phyloP scores from a whole-genome alignment of 2,329 filamentous ascomycete genomes.

The Botrytis elliptica region DNA sequence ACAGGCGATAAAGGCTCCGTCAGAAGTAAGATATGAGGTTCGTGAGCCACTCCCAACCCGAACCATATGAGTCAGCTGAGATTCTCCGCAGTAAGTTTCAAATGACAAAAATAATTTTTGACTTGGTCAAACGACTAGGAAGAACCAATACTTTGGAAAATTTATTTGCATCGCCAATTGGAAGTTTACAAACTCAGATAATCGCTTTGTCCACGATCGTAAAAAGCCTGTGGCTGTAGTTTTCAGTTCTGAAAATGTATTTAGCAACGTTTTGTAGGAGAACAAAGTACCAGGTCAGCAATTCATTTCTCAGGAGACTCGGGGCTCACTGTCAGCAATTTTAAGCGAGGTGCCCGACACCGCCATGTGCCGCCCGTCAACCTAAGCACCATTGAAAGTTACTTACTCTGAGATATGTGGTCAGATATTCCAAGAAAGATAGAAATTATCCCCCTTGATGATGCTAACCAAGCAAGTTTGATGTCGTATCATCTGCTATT shows the following conservation, averaged over 20 bases:
- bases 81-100: neutral
- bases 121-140: neutral
- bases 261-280: neutral
- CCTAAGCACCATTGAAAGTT: neutral
- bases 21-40: neutral
- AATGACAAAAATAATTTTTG: neutral
- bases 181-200: neutral
- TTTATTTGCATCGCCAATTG: neutral
- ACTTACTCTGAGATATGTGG: neutral
- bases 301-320: neutral
- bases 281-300: neutral
- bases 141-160: neutral
- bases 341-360: neutral
- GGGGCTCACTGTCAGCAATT: neutral
- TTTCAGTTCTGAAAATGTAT: neutral
- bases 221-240: neutral
- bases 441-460: neutral
- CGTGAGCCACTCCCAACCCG: too few species aligned
- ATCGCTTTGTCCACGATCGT: neutral
- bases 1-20: neutral
- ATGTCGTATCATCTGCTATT: neutral
- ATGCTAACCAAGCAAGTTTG: neutral
- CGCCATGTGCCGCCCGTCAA: neutral
- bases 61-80: neutral
- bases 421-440: neutral